Evolutionary conservation across 1,284 basidiomycete species (phyloP).

Genomic region (Apiotrichum sp.): DNA sequence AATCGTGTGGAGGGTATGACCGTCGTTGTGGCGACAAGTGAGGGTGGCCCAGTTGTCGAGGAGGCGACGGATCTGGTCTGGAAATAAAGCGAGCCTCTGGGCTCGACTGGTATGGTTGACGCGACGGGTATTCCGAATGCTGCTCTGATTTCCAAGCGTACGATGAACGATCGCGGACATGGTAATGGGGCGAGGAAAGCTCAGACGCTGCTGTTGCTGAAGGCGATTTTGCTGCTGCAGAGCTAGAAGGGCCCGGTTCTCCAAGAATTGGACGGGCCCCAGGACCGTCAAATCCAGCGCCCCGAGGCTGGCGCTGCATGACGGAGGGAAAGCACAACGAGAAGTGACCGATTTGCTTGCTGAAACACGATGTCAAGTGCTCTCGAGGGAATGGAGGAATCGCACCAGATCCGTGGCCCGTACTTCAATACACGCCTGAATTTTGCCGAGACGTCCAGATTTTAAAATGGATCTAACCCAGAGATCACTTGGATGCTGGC

Average conservation of each 20-base stretch:
- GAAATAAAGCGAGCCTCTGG: background rate
- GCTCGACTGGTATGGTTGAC: background rate
- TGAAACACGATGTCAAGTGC: no score
- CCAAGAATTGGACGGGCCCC: constrained; percentile 23
- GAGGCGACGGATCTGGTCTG: background rate
- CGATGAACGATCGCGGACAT: background rate
- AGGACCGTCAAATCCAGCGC: constrained; percentile 21
- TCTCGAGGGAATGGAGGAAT: no score
- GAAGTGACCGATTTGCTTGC: no score
- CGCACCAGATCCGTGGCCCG: no score
- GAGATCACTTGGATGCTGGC: background rate
- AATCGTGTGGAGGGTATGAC: background rate
- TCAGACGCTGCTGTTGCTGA: background rate
- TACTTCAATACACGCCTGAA: background rate
- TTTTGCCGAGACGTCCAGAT: background rate
- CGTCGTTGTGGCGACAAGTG: background rate
- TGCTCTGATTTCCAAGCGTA: background rate
- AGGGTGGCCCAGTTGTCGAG: background rate
- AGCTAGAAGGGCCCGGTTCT: constrained; percentile 9
- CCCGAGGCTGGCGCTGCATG: constrained; percentile 4
- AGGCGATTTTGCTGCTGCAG: background rate
- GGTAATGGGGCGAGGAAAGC: background rate
- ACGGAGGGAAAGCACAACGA: background rate
- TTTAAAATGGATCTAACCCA: background rate
- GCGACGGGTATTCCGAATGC: background rate